Base-by-base conservation (phyloP, 192 early-diverging fungal genomes). In the Coemansia sp. region DNA sequence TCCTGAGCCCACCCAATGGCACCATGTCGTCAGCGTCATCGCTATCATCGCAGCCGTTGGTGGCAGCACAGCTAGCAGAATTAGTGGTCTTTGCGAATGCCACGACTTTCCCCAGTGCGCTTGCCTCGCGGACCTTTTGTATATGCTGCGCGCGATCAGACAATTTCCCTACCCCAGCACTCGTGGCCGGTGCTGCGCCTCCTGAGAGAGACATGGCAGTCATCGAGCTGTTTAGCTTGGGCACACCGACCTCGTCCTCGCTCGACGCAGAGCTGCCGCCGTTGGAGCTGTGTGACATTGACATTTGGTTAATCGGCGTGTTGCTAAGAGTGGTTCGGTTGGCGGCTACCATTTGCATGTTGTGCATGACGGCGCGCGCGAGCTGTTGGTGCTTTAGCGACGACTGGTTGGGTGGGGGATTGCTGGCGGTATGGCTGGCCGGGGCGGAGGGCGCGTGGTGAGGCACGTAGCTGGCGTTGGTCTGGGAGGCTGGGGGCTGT, bases 81-180 rank as follows among this genome's bases (percentile, higher is more conserved):
- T 55, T 31, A 26, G 52, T 48, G 3, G 41, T 8, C n/a, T 39
- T 59, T 36, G 37, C 48, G 55, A 72, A 75, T 4, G 70, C 53
- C 4, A 62, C 52, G 21, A 69, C 18, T 42, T 67, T 75, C 25
- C 78, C 78, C 31, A 72, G 38, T 0, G 73, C 70, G 16, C 69
- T 76, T n/a, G 78, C 78, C 47, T 81, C 78, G 37, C 78, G 78
- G 20, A 72, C 64, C 23, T 59, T 62, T 35, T 81, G 78, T 26
- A 81, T 81, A 25, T 76, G 23, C 60, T 62, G 18, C 6, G 78
- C 78, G 20, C 73, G 78, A n/a, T 72, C 73, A 3, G 70, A 64
- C 18, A 76, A 14, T 18, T 62, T 53, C 35, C 63, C 52, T 3
- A 34, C 65, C 0, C 14, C 48, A 14, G 59, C 57, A 20, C 14